These are phyloP conservation scores for Plenodomus lindquistii DNA, from an alignment of 2,329 filamentous ascomycete species.

Conservation along the genomic window DNA sequence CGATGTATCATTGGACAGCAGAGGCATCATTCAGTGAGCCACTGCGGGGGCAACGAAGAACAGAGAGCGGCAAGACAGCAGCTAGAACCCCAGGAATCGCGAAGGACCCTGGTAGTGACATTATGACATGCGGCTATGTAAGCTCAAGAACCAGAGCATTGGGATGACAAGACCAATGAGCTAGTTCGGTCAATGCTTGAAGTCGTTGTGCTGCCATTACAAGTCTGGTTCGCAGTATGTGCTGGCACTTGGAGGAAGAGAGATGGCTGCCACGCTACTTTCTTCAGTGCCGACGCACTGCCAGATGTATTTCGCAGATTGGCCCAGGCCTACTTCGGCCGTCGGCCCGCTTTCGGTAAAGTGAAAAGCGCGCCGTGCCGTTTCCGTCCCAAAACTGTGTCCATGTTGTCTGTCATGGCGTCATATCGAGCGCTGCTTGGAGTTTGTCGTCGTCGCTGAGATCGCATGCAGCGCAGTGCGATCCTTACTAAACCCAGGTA, in stretches of 20 bases:
- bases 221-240: conserved; percentile 34
- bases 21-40: conserved; percentile 24
- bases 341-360: conserved; percentile 29
- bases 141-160: conserved; percentile 21
- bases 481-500: no score
- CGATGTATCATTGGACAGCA: conserved; percentile 33
- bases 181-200: conserved; percentile 15
- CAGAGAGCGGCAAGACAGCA: conserved; percentile 27
- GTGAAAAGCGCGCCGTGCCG: conserved; percentile 34
- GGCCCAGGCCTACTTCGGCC: conserved; percentile 21
- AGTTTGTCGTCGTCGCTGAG: conserved; percentile 19
- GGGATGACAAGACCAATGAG: conserved; percentile 34
- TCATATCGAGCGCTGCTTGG: conserved; percentile 28
- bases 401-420: conserved; percentile 20
- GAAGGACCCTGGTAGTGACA: conserved; percentile 28
- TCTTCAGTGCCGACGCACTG: conserved; percentile 28
- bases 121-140: conserved; percentile 35
- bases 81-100: conserved; percentile 16
- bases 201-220: conserved; percentile 24
- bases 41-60: conserved; percentile 30
- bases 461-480: conserved; percentile 18
- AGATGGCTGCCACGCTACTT: conserved; percentile 29
- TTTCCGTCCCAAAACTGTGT: conserved; percentile 32
- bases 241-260: conserved; percentile 35
- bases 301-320: conserved; percentile 37